Evolutionary conservation across 2,329 filamentous ascomycete genomes (phyloP).

Genomic region (Apiospora arundinis): DNA sequence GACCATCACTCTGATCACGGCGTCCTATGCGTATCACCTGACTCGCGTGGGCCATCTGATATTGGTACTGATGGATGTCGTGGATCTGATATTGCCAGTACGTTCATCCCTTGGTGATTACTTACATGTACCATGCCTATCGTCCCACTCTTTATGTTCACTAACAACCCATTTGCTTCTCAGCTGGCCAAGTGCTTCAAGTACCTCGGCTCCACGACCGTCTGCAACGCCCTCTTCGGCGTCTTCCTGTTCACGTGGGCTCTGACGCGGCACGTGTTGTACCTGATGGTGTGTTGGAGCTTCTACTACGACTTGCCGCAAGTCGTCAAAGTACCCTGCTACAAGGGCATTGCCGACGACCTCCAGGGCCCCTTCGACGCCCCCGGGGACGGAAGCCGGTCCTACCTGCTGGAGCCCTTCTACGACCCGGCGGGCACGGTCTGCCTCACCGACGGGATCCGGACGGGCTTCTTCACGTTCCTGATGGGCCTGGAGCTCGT

Average conservation of each 20-base stretch:
- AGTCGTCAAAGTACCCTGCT: constrained; percentile 74
- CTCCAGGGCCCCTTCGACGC: constrained; percentile 58
- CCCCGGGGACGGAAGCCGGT: constrained; percentile 52
- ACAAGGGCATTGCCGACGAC: constrained; percentile 61
- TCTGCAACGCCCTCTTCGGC: constrained; percentile 83
- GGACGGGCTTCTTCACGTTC: constrained; percentile 75
- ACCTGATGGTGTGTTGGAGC: constrained; percentile 80
- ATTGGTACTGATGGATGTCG: constrained; percentile 88
- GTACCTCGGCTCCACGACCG: constrained; percentile 76
- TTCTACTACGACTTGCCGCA: constrained; percentile 70
- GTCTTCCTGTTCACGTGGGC: constrained; percentile 87
- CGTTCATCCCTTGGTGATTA: constrained; percentile 39
- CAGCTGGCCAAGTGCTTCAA: constrained; percentile 91
- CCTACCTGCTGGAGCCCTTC: constrained; percentile 76
- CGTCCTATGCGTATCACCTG: constrained; percentile 84
- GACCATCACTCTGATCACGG: constrained; percentile 77
- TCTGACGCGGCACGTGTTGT: constrained; percentile 78
- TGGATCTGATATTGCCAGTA: constrained; percentile 86
- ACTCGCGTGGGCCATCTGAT: constrained; percentile 87
- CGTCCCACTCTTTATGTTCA: constrained; percentile 18
- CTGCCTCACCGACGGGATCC: constrained; percentile 78
- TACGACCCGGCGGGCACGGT: constrained; percentile 73
- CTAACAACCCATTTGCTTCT: constrained; percentile 23
- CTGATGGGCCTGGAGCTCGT: constrained; percentile 81
- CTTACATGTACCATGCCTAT: neutral